Evolutionary conservation across 306 rosid species (phyloP).

Genomic region (Rubus parviflorus): DNA sequence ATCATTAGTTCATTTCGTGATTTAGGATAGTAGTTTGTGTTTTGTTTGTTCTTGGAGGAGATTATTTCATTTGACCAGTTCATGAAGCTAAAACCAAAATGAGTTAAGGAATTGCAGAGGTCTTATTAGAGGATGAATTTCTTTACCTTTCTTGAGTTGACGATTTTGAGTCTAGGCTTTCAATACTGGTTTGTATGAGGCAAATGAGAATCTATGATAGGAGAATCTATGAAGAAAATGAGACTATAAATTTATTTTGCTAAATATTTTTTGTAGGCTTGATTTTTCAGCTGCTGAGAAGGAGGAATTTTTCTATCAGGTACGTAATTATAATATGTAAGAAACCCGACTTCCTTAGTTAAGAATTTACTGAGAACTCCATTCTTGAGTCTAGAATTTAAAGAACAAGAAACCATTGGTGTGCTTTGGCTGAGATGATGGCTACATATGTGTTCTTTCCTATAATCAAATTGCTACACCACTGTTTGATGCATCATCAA

Average conservation of each 20-base stretch:
- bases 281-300: slow-evolving; percentile 68
- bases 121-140: not conserved
- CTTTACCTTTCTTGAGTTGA: slow-evolving; percentile 1
- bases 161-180: not conserved
- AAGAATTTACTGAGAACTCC: not conserved
- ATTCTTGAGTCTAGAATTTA: not conserved
- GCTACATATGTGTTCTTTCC: not conserved
- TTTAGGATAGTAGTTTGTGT: not conserved
- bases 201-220: too few species aligned
- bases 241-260: not conserved
- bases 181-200: not conserved
- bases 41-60: not conserved
- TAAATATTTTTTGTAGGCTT: slow-evolving; percentile 51
- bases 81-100: not conserved
- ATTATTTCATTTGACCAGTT: not conserved
- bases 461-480: not conserved
- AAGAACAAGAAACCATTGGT: not conserved
- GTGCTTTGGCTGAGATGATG: not conserved
- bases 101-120: not conserved
- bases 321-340: slow-evolving; percentile 15
- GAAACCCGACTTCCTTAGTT: not conserved
- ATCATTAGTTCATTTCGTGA: not conserved
- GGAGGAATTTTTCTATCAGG: slow-evolving; percentile 86
- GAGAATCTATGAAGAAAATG: slow-evolving; percentile 4
- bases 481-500: not conserved